Conservation (phyloP, 129 eudicot genomes). For the Escallonia rubra region DNA sequence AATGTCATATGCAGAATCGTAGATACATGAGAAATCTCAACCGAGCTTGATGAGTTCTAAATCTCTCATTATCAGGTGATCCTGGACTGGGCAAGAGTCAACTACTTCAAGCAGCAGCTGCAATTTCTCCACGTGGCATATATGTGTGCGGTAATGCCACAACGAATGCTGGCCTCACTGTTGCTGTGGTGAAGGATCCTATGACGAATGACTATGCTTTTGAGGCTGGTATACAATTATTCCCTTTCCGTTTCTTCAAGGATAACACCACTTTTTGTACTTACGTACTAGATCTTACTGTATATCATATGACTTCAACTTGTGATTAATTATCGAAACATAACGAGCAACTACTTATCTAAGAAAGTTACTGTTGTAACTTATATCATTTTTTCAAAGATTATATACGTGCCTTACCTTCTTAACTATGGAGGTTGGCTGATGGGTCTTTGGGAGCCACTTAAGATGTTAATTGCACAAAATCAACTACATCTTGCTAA, state of each 20-base stretch:
- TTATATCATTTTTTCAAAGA: too few relatives aligned
- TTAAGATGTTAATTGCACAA: background rate
- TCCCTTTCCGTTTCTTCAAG: slow-evolving; percentile 7
- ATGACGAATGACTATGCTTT: slow-evolving; percentile 95
- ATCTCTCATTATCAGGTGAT: slow-evolving; percentile 53
- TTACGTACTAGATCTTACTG: background rate
- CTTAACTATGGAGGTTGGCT: background rate
- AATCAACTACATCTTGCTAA: background rate
- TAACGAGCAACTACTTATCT: background rate
- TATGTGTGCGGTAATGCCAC: slow-evolving; percentile 97
- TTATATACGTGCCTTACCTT: background rate
- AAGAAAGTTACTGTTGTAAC: background rate
- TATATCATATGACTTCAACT: too few relatives aligned
- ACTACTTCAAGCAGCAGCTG: slow-evolving; percentile 94
- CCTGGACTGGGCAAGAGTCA: slow-evolving; percentile 99
- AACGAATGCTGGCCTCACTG: slow-evolving; percentile 96
- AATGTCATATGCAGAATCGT: background rate
- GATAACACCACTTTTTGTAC: background rate
- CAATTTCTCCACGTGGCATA: slow-evolving; percentile 96
- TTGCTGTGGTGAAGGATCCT: slow-evolving; percentile 95
- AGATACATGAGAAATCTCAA: background rate
- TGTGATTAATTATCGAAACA: background rate
- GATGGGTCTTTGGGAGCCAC: background rate
- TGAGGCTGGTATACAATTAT: slow-evolving; percentile 72
- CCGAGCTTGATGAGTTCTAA: slow-evolving; percentile 1